These are phyloP conservation scores for Fomitopsis betulina DNA, from an alignment of 1,284 basidiomycete species.

Conservation along the genomic window DNA sequence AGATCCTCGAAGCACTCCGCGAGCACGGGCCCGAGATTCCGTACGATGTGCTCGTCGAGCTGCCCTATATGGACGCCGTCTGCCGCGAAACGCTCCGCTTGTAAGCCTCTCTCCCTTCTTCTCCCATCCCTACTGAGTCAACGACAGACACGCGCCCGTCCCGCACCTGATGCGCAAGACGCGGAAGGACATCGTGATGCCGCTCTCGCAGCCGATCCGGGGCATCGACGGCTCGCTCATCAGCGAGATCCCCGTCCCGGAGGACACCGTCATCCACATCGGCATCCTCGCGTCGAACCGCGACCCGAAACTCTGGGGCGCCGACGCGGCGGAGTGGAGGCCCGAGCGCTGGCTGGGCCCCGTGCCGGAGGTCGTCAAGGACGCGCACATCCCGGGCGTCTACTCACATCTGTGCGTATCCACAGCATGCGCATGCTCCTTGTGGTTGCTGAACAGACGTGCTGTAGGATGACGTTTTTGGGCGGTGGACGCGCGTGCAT, in stretches of 20 bases:
- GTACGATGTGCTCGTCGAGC: constrained; percentile 10
- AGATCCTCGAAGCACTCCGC: constrained; percentile 5
- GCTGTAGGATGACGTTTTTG: constrained; percentile 18
- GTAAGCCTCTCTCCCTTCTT: not conserved
- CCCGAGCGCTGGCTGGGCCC: constrained; percentile 13
- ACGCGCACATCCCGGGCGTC: constrained; percentile 15
- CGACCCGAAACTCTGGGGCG: constrained; percentile 8
- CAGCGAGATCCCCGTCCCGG: constrained; percentile 37
- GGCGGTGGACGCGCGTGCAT: constrained; percentile 21
- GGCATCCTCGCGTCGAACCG: constrained; percentile 41
- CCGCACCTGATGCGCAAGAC: constrained; percentile 5
- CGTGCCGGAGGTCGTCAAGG: constrained; percentile 13
- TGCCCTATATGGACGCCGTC: constrained; percentile 14
- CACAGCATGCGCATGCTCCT: not conserved
- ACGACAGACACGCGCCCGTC: constrained; percentile 6
- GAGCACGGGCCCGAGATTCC: constrained; percentile 4
- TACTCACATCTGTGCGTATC: constrained; percentile 15
- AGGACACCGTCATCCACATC: constrained; percentile 37
- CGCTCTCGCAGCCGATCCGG: constrained; percentile 38
- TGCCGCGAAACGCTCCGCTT: constrained; percentile 12
- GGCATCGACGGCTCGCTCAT: constrained; percentile 34
- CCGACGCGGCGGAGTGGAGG: constrained; percentile 9
- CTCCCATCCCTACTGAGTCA: too few species aligned
- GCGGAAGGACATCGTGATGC: constrained; percentile 46
- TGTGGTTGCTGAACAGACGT: not conserved